Evolutionary conservation across 306 rosid species (phyloP), one percentile per base, ranked within the genome.

Genomic region (Prunus salicina): DNA sequence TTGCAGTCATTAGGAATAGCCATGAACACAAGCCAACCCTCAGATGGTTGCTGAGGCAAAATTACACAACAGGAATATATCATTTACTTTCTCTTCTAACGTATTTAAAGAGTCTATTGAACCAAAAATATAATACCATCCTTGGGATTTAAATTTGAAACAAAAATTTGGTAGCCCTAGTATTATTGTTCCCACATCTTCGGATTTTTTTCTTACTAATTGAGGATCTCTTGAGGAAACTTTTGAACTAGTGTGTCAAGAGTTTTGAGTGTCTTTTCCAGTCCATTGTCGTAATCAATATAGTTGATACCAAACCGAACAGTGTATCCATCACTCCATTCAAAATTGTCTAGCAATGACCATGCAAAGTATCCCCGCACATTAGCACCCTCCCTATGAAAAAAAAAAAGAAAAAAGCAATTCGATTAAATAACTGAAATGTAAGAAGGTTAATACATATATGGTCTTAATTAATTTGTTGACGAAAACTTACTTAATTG

Each of bases 311-410:
- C 96, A 67, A 91, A 91, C 1, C 90, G 80, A 58, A 88, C 82
- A 0, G 81, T 78, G 80, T 91, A 88, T 43, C 88, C 88, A 1
- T 80, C 52, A 13, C 0, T n/a, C 91, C 90, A 89, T 77, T 90
- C 90, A 12, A 82, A 90, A 47, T 86, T 86, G 78, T 90, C 95
- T 65, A 90, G 79, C 76, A 90, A 78, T 34, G 93, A 88, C 96
- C 91, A 88, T 41, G 93, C 82, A 74, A 90, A 88, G 79, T 82
- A 90, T 28, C 94, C 89, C 78, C 86, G 87, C 79, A 87, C 89
- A 50, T 85, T 82, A 47, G 79, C 90, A 53, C 92, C 92, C 72
- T 77, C 79, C 84, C 90, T 90, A 22, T 60, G 4, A 32, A 32
- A 25, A 25, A n/a, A n/a, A n/a, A n/a, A n/a, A n/a, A n/a, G n/a